phyloP scores from a whole-genome alignment of 1,284 basidiomycete species.

The Cronartium quercuum region DNA sequence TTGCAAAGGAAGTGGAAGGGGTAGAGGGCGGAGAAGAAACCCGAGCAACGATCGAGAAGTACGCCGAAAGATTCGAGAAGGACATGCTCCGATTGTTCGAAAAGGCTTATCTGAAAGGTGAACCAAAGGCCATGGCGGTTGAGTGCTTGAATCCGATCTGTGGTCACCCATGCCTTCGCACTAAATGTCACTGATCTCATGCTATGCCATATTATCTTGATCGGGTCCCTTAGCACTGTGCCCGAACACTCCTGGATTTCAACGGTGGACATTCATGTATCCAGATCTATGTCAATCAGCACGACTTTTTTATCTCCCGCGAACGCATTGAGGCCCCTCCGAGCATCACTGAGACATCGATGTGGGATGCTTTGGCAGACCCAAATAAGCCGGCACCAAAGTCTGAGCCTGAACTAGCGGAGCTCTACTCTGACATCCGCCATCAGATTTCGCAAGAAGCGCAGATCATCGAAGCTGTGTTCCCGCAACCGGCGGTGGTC shows the following conservation, averaged over 20 bases:
- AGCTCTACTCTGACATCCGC: slow-evolving; percentile 80
- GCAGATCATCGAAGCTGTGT: slow-evolving; percentile 97
- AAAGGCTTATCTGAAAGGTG: slow-evolving; percentile 85
- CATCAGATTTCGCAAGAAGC: slow-evolving; percentile 88
- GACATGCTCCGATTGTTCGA: slow-evolving; percentile 97
- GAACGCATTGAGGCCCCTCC: slow-evolving; percentile 59
- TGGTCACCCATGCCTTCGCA: background rate
- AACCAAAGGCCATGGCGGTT: slow-evolving; percentile 98
- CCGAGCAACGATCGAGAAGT: slow-evolving; percentile 81
- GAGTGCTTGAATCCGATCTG: slow-evolving; percentile 47
- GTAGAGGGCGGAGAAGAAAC: slow-evolving; percentile 58
- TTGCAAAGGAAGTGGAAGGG: slow-evolving; percentile 82
- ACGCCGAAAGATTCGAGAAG: slow-evolving; percentile 97
- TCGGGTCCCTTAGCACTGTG: slow-evolving; percentile 67
- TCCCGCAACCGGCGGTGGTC: slow-evolving; percentile 92
- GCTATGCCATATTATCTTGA: slow-evolving; percentile 1
- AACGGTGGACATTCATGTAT: slow-evolving; percentile 95
- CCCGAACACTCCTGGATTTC: slow-evolving; percentile 92
- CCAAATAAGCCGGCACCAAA: slow-evolving; percentile 73
- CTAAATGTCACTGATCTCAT: background rate
- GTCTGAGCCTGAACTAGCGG: slow-evolving; percentile 69
- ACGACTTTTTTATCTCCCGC: slow-evolving; percentile 91
- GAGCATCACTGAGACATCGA: slow-evolving; percentile 48
- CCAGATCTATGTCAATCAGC: slow-evolving; percentile 98
- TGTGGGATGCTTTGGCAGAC: slow-evolving; percentile 74